A percentile compares a stretch with the other conserved stretches of the same genome.
These are phyloP conservation scores for Zasmidium angulare DNA, from an alignment of 2,329 filamentous ascomycete genomes.

Conservation along the genomic window DNA sequence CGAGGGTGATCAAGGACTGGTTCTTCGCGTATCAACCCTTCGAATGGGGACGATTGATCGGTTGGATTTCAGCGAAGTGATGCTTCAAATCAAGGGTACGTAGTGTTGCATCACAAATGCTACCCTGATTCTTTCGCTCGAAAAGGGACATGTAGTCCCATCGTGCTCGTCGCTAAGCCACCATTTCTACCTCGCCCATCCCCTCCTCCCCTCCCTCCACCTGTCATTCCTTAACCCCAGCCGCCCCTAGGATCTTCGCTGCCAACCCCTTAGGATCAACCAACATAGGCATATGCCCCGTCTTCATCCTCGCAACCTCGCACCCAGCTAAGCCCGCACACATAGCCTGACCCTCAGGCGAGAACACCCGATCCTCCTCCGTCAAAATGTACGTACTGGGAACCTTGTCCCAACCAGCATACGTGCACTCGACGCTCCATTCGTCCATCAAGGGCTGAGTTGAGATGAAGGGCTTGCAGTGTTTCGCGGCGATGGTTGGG, in stretches of 20 bases:
- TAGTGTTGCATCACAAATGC: too few species aligned
- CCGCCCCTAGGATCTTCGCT: neutral
- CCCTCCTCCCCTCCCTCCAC: too few species aligned
- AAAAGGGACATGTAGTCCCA: too few species aligned
- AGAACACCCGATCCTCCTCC: neutral
- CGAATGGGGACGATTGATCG: too few species aligned
- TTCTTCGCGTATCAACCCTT: too few species aligned
- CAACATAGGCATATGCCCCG: neutral
- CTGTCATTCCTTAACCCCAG: too few species aligned
- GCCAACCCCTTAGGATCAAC: neutral
- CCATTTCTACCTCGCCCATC: too few species aligned
- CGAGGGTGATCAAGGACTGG: too few species aligned
- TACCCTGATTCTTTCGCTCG: too few species aligned
- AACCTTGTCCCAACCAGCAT: conserved; percentile 2
- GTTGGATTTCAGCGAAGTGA: too few species aligned
- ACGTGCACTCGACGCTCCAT: conserved; percentile 3
- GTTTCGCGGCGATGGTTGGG: neutral
- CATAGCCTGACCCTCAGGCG: neutral
- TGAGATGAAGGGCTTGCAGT: conserved; percentile 1
- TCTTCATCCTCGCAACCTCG: neutral
- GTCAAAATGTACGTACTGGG: neutral
- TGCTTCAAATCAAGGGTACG: too few species aligned
- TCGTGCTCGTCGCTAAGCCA: too few species aligned
- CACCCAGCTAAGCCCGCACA: neutral
- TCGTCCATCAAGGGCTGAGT: conserved; percentile 1